A percentile compares a stretch with the other conserved stretches of the same genome.
These are phyloP conservation scores for Aspergillus sp. DNA, from an alignment of 2,329 filamentous ascomycete genomes.

Conservation along the genomic window DNA sequence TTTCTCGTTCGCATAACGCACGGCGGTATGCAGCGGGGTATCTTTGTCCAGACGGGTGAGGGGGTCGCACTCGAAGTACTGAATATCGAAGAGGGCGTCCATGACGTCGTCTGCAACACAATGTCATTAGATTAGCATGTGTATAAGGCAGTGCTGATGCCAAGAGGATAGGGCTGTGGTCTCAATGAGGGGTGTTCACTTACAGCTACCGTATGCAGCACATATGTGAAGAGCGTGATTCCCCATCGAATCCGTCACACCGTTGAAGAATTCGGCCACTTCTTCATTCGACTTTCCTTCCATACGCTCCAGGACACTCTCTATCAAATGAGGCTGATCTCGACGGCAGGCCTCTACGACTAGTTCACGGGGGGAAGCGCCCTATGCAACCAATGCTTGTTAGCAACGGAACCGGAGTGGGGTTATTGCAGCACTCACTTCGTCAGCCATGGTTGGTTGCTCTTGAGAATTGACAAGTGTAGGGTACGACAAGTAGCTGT, in stretches of 20 bases:
- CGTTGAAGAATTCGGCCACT: constrained; percentile 78
- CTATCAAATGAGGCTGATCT: constrained; percentile 85
- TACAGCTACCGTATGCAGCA: constrained; percentile 81
- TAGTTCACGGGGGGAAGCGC: constrained; percentile 80
- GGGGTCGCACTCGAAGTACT: constrained; percentile 52
- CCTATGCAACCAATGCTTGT: constrained; percentile 52
- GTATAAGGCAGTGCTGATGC: neutral
- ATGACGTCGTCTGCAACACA: constrained; percentile 45
- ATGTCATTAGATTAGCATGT: neutral
- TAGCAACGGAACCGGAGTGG: neutral
- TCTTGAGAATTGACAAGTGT: neutral
- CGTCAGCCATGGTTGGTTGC: constrained; percentile 43
- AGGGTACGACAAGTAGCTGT: neutral
- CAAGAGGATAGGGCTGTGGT: neutral
- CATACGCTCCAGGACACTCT: constrained; percentile 67
- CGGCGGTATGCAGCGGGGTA: constrained; percentile 48
- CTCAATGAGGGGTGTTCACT: constrained; percentile 35
- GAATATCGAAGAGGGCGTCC: constrained; percentile 50
- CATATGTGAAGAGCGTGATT: constrained; percentile 89
- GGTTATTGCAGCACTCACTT: constrained; percentile 34
- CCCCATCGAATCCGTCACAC: constrained; percentile 79
- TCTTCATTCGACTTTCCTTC: constrained; percentile 61
- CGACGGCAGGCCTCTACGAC: constrained; percentile 90
- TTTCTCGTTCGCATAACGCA: constrained; percentile 50
- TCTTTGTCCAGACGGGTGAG: constrained; percentile 49